Conservation (phyloP, 1,284 basidiomycete genomes). For the Trametes hirsuta region DNA sequence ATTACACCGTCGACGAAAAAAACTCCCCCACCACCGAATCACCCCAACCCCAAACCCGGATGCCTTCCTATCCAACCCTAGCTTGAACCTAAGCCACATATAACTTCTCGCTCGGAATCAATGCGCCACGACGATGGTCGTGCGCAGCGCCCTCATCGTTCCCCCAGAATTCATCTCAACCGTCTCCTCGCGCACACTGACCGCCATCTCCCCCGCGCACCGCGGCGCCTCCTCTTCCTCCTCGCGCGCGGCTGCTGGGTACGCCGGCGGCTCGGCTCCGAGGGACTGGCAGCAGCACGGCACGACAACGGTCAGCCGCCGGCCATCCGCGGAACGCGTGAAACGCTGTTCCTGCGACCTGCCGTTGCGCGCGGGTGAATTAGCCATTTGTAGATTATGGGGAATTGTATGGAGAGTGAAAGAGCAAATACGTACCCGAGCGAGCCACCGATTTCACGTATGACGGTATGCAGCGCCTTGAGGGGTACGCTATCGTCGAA, state of each 20-base stretch:
- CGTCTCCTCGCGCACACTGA: slow-evolving; percentile 11
- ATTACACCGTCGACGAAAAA: no score
- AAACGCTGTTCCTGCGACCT: slow-evolving; percentile 12
- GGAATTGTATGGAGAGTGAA: background rate
- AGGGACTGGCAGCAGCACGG: slow-evolving; percentile 21
- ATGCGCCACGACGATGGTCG: slow-evolving; percentile 15
- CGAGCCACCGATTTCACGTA: slow-evolving; percentile 1
- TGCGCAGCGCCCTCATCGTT: slow-evolving; percentile 14
- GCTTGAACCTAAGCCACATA: no score
- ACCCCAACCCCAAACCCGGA: no score
- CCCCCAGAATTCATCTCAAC: background rate
- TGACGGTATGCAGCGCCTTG: slow-evolving; percentile 22
- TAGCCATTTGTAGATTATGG: background rate
- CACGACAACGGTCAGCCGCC: slow-evolving; percentile 13
- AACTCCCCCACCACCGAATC: no score
- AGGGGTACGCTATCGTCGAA: slow-evolving; percentile 19
- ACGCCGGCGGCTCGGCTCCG: background rate
- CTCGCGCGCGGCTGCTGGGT: background rate
- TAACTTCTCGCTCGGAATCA: background rate
- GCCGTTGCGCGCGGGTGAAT: background rate
- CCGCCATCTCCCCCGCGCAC: slow-evolving; percentile 20
- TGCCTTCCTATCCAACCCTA: no score
- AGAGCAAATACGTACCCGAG: background rate
- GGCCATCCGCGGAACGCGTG: background rate
- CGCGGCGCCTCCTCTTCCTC: background rate